Base-by-base conservation (phyloP, 306 rosid species). In the Acacia acuminata region DNA sequence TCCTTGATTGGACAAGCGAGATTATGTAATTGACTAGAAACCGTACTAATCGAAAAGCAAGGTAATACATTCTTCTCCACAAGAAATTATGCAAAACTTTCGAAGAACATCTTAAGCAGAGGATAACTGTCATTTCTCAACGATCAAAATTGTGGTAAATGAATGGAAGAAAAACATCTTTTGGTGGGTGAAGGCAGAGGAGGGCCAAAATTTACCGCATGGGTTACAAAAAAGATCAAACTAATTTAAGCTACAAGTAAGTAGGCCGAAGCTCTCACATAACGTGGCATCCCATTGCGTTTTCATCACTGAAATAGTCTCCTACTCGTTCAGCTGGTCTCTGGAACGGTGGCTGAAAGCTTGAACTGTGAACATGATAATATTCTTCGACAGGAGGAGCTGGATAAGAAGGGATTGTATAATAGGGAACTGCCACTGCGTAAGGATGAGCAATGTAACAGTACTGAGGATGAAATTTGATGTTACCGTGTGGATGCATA, bases 241-340 rank as follows among this genome's bases (percentile, higher is more conserved):
- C 83, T 38, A 45, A 58, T 56, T 48, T 48, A 48, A 48, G 53
- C 53, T 48, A 14, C 53, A 16, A 19, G 53, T 13, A 48, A 48
- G 53, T 48, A 10, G 19, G 1, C 53, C n/a, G 58, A 51, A 40
- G 38, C 17, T 84, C 86, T 87, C 86, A 87, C 85, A 85, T 87
- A 25, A 87, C 83, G 65, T 22, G 61, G 81, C 90, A 87, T 60
- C 88, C 90, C 70, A 75, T 44, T 24, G 90, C 76, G 77, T 84
- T 82, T 22, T 84, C 88, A 40, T 87, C 90, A 34, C 88, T 84
- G 88, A 84, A 87, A 77, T 85, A 87, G 77, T 87, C 90, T 7
- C 90, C 90, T 0, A 47, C 84, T 79, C 8, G 81, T n/a, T 67
- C 73, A 73, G 79, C 45, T 67, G 90, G 82, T 32, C 70, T 58